Evolutionary conservation across 768 basidiomycete genomes (phyloP).

Genomic region (Psilocybe azurescens): DNA sequence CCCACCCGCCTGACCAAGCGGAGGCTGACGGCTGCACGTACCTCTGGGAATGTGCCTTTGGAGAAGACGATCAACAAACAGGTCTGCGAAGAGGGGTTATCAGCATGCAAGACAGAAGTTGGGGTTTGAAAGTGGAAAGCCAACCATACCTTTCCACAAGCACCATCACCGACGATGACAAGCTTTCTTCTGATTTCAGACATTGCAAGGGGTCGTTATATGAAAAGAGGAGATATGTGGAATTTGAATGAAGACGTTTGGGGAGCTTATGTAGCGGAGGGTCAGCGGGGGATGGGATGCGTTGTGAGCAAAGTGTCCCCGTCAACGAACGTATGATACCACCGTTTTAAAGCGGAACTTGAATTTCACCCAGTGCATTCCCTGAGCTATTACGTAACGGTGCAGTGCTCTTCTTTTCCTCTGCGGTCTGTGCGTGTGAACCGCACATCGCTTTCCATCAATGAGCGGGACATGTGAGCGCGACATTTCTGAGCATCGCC

Average conservation of each 20-base stretch:
- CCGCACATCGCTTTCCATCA: neutral
- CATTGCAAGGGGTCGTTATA: conserved; percentile 54
- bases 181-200: conserved; percentile 98
- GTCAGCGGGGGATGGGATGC: conserved; percentile 8
- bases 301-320: conserved; percentile 17
- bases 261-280: conserved; percentile 3
- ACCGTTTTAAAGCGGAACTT: conserved; percentile 27
- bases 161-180: conserved; percentile 98
- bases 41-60: conserved; percentile 96
- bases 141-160: conserved; percentile 83
- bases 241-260: neutral
- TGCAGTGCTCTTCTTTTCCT: neutral
- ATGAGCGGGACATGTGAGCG: neutral
- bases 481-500: neutral
- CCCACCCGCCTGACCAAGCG: neutral
- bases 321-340: conserved; percentile 24
- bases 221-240: neutral
- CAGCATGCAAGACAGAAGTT: conserved; percentile 5
- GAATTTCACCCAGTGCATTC: conserved; percentile 9
- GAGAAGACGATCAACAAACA: conserved; percentile 96
- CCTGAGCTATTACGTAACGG: neutral
- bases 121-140: neutral
- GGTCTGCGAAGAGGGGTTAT: conserved; percentile 54
- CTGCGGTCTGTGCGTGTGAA: conserved; percentile 3
- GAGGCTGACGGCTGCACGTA: conserved; percentile 37